phyloP scores from a whole-genome alignment of 805 yeast genomes.

The Metschnikowia cubensis region DNA sequence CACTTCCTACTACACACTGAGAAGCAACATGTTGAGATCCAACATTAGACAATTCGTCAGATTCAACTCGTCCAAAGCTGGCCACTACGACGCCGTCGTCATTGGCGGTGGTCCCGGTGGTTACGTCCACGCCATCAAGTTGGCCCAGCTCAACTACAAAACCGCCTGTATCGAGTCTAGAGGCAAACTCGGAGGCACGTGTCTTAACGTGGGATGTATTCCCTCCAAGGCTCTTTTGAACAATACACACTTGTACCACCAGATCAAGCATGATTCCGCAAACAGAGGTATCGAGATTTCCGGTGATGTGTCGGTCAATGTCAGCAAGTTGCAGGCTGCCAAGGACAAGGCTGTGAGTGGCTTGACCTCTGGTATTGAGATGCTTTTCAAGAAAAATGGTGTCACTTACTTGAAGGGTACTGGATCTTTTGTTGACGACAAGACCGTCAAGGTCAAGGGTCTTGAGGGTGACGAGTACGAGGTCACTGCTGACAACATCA shows the following conservation, averaged over 20 bases:
- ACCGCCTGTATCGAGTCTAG: slow-evolving; percentile 97
- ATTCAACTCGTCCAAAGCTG: slow-evolving; percentile 40
- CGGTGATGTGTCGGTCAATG: slow-evolving; percentile 67
- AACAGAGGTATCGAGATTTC: slow-evolving; percentile 87
- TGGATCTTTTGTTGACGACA: slow-evolving; percentile 83
- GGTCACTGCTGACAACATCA: slow-evolving; percentile 79
- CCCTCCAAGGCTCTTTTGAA: slow-evolving; percentile 95
- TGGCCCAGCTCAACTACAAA: slow-evolving; percentile 91
- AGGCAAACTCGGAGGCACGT: slow-evolving; percentile 96
- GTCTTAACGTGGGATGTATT: slow-evolving; percentile 98
- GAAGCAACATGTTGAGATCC: slow-evolving; percentile 18
- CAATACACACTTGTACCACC: slow-evolving; percentile 91
- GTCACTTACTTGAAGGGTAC: slow-evolving; percentile 92
- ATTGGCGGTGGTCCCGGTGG: slow-evolving; percentile 99
- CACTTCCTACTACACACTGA: neutral
- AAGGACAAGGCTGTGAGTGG: slow-evolving; percentile 88
- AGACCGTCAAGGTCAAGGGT: slow-evolving; percentile 74
- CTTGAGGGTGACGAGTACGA: slow-evolving; percentile 78
- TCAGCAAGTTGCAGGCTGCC: slow-evolving; percentile 79
- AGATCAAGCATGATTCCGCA: slow-evolving; percentile 77
- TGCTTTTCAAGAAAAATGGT: slow-evolving; percentile 92
- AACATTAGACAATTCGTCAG: slow-evolving; percentile 35
- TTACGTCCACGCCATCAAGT: slow-evolving; percentile 97
- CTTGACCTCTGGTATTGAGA: slow-evolving; percentile 90
- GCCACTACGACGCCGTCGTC: slow-evolving; percentile 83